A percentile compares a stretch with the other conserved stretches of the same genome.
Evolutionary conservation across 2,329 filamentous ascomycete species (phyloP).

Genomic region (Epichloe glyceriae): DNA sequence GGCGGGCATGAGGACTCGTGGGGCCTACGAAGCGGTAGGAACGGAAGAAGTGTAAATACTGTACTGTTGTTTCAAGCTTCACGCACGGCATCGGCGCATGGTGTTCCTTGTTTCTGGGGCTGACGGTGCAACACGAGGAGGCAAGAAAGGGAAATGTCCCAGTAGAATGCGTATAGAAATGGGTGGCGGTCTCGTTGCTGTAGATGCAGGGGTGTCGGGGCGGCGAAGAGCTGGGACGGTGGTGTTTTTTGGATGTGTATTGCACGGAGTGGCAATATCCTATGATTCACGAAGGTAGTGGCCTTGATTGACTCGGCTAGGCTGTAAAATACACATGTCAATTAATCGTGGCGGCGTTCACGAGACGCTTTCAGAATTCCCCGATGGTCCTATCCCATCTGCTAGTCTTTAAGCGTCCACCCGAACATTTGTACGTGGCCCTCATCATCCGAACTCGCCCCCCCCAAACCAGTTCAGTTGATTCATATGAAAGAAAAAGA

Average conservation of each 20-base stretch:
- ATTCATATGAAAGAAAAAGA: no score
- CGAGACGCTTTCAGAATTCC: no score
- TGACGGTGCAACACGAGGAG: no score
- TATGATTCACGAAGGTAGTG: neutral
- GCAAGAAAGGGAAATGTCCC: no score
- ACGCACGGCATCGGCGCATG: neutral
- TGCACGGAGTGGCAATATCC: neutral
- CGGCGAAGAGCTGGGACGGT: neutral
- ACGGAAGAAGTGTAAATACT: constrained; percentile 34
- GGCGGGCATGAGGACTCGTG: constrained; percentile 33
- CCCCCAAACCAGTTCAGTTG: no score
- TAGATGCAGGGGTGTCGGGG: neutral
- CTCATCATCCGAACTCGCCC: no score
- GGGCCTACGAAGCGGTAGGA: constrained; percentile 51
- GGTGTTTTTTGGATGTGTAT: neutral
- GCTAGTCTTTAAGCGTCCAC: no score
- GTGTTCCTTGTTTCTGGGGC: neutral
- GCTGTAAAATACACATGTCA: neutral
- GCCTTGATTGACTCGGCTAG: neutral
- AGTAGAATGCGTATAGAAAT: neutral
- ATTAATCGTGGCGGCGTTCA: no score
- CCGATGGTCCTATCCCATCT: no score
- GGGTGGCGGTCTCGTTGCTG: no score
- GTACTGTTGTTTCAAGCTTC: neutral
- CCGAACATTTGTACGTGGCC: no score